These are phyloP conservation scores for Raphanus sativus DNA, from an alignment of 345 rosid species.

Conservation along the genomic window DNA sequence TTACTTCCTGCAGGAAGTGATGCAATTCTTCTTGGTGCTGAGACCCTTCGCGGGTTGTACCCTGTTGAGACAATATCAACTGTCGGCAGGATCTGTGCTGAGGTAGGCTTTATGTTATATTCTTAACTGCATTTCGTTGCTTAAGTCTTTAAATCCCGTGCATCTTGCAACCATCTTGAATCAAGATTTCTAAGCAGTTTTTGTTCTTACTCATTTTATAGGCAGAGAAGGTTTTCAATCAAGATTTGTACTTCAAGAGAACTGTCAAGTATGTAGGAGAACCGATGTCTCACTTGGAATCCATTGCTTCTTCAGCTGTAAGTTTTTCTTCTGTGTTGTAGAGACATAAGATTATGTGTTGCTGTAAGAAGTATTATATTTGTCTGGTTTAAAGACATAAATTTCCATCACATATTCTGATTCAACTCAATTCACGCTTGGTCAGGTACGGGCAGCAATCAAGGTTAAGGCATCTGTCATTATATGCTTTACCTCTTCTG, in stretches of 20 bases:
- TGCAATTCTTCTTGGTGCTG: constrained; percentile 96
- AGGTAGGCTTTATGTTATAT: constrained; percentile 45
- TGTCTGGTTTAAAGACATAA: background rate
- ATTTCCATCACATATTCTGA: constrained; percentile 7
- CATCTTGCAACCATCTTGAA: background rate
- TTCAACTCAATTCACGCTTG: constrained; percentile 4
- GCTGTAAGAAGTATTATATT: background rate
- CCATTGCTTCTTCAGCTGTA: constrained; percentile 98
- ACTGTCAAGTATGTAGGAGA: constrained; percentile 91
- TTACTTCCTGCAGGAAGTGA: constrained; percentile 62
- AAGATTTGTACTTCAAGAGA: constrained; percentile 85
- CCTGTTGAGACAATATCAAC: constrained; percentile 82
- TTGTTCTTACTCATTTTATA: constrained; percentile 29
- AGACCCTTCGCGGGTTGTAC: constrained; percentile 88
- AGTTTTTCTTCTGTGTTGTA: constrained; percentile 15
- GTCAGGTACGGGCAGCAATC: constrained; percentile 93
- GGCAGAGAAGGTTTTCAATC: constrained; percentile 99
- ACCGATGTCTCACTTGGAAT: constrained; percentile 95
- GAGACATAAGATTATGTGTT: background rate
- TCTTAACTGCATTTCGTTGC: background rate
- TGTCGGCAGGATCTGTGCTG: constrained; percentile 88
- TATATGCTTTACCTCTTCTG: constrained; percentile 96
- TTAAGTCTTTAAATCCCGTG: background rate
- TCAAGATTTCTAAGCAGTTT: background rate
- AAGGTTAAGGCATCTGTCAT: constrained; percentile 97